Percentiles rank a stretch among this genome's conserved stretches.
Evolutionary conservation across 306 rosid species (phyloP).

Genomic region (Ceratonia siliqua): DNA sequence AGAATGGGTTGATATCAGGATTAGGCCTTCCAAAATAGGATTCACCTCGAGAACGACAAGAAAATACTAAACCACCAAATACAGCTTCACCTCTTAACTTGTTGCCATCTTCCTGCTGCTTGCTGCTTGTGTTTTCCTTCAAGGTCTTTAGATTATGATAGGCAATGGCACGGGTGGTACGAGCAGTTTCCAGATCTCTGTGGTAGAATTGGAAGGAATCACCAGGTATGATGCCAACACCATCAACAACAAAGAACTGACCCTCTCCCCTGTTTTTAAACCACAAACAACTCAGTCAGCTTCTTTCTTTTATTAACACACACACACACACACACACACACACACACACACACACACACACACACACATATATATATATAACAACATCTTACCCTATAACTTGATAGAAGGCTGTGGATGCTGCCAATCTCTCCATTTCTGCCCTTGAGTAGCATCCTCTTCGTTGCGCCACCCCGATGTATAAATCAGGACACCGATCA

Average conservation of each 20-base stretch:
- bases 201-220: constrained; percentile 45
- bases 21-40: constrained; percentile 25
- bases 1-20: constrained; percentile 20
- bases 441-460: constrained; percentile 10
- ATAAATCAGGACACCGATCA: constrained; percentile 20
- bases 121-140: background rate
- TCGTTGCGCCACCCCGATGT: constrained; percentile 35
- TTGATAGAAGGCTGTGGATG: constrained; percentile 29
- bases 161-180: background rate
- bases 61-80: constrained; percentile 42
- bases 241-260: constrained; percentile 26
- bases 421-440: background rate
- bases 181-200: constrained; percentile 35
- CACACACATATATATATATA: no score
- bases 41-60: constrained; percentile 21
- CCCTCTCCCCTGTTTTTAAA: constrained; percentile 31
- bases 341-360: no score
- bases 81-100: background rate
- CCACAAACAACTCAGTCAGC: background rate
- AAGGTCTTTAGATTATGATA: constrained; percentile 2
- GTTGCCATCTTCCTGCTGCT: background rate
- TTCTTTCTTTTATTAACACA: background rate
- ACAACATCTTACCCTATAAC: constrained; percentile 36
- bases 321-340: no score
- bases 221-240: constrained; percentile 29